A percentile compares a stretch with the other conserved stretches of the same genome.
Evolutionary conservation across 1,284 basidiomycete genomes (phyloP).

Genomic region (Ganoderma lucidum): DNA sequence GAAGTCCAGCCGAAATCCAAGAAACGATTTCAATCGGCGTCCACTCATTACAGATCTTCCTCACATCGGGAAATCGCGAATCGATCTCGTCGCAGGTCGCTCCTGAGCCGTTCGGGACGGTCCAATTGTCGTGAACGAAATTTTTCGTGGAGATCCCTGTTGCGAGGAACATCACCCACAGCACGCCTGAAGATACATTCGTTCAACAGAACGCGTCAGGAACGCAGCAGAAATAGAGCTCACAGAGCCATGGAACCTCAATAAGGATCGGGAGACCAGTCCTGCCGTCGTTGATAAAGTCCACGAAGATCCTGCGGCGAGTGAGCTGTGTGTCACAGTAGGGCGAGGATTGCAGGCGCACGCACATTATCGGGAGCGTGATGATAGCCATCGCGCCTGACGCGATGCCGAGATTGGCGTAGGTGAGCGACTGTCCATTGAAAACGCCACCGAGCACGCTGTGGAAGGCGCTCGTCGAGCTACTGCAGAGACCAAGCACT

Average conservation of each 20-base stretch:
- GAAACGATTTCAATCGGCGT: not conserved
- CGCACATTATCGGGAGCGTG: not conserved
- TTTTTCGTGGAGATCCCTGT: not conserved
- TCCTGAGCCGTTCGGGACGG: not conserved
- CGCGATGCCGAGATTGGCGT: constrained; percentile 4
- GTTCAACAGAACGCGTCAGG: too few relatives aligned
- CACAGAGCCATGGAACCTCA: constrained; percentile 7
- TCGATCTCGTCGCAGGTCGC: not conserved
- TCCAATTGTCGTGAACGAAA: not conserved
- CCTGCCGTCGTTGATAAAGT: constrained; percentile 11
- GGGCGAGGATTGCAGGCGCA: not conserved
- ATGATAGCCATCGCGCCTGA: not conserved
- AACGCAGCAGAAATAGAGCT: not conserved
- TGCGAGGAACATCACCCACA: constrained; percentile 6
- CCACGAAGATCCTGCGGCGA: not conserved
- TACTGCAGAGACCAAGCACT: constrained; percentile 3
- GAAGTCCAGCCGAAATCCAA: not conserved
- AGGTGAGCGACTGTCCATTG: not conserved
- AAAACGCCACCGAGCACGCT: not conserved
- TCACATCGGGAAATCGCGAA: not conserved
- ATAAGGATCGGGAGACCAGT: constrained; percentile 1
- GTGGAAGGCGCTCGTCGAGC: not conserved
- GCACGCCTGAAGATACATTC: not conserved
- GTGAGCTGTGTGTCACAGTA: not conserved
- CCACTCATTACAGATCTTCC: constrained; percentile 4